Percentiles rank a stretch among this genome's conserved stretches.
Evolutionary conservation across 192 early-diverging fungal genomes (phyloP).

Genomic region (Coemansia reversa): DNA sequence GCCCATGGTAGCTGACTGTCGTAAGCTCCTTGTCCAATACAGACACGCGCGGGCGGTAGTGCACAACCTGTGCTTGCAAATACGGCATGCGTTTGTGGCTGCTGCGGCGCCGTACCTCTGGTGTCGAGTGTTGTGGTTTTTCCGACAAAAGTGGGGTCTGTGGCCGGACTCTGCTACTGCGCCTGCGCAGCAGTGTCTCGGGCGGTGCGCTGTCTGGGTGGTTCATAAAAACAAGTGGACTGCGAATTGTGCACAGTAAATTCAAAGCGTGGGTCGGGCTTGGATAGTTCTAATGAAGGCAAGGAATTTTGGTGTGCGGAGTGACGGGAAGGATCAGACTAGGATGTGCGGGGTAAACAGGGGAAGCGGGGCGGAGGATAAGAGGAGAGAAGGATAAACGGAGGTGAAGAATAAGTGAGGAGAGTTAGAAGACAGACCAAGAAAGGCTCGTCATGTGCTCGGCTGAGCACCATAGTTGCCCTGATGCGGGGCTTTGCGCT

Average conservation of each 20-base stretch:
- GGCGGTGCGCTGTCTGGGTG: conserved; percentile 1
- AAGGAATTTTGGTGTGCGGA: neutral
- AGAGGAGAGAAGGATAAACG: too few species aligned
- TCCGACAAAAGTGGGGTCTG: neutral
- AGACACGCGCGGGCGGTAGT: conserved; percentile 63
- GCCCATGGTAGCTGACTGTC: conserved; percentile 82
- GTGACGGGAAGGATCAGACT: neutral
- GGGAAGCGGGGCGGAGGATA: too few species aligned
- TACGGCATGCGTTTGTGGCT: conserved; percentile 30
- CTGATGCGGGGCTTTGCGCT: neutral
- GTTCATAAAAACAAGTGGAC: neutral
- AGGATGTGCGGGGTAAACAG: neutral
- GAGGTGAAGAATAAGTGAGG: too few species aligned
- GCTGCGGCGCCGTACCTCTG: neutral
- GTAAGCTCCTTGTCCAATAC: conserved; percentile 82
- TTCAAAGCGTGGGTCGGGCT: neutral
- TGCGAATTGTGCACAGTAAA: neutral
- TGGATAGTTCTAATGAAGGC: neutral
- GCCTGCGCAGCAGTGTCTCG: conserved; percentile 9
- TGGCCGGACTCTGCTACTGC: neutral
- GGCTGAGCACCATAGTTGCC: neutral
- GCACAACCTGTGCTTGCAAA: conserved; percentile 58
- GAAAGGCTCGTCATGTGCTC: neutral
- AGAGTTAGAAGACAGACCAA: neutral
- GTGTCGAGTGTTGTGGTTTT: neutral